Base-by-base conservation (phyloP, 768 basidiomycete genomes). In the Auricularia auricula-judae region DNA sequence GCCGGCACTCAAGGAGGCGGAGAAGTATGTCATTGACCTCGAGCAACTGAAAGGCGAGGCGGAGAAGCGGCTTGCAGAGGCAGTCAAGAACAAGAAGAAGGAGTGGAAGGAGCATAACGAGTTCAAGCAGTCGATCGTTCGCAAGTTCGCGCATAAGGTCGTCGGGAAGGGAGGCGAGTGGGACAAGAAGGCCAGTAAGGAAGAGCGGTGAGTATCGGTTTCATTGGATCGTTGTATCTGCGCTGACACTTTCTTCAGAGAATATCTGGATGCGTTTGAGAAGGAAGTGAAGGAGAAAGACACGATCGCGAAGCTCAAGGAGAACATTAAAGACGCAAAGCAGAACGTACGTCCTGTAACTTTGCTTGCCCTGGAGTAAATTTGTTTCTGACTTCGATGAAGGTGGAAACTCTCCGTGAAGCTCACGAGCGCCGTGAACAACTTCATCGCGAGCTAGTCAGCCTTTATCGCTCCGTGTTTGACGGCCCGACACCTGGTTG, bases 21-120 rank as follows among this genome's bases (percentile, higher is more conserved):
- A 54, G 53, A n/a, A n/a, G 53, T 54, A 54, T 29, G 53, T 29
- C n/a, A 8, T 8, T 18, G 53, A 54, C 53, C 53, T 54, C 11
- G 53, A 7, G 7, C n/a, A 7, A 18, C 53, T 54, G 11, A 29
- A n/a, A 2, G 56, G 66, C 44, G 67, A 44, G 51, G 47, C 54
- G 21, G 66, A 65, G 56, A 67, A 61, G 64, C 16, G 29, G 23
- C 66, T 53, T 34, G 53, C 10, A 33, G 29, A 62, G 7, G 58
- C 23, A 1, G 7, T 3, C n/a, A 59, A 65, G 33, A 62, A 62
- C 63, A 12, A 21, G 62, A 39, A 21, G n/a, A 62, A 66, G 29
- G 29, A 61, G 59, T 23, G 10, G 18, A 54, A 54, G 53, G 53
- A 54, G n/a, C 53, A 54, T 18, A 8, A n/a, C 7, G 53, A 54